phyloP scores from a whole-genome alignment of 768 basidiomycete genomes.

The Mycena filopes region DNA sequence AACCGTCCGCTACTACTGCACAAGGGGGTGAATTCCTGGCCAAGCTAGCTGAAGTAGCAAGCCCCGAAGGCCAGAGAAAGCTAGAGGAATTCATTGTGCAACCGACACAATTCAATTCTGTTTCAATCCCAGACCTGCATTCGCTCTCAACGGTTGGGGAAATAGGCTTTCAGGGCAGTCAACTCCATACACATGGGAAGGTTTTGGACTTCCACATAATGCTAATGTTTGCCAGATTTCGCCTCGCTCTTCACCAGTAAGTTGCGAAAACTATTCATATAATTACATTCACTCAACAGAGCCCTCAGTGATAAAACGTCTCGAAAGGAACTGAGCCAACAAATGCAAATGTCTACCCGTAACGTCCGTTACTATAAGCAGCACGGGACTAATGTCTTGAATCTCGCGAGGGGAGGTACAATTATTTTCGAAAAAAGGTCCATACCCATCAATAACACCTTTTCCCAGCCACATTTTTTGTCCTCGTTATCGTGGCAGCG shows the following conservation, averaged over 20 bases:
- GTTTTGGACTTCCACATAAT: neutral
- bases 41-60: too few relatives aligned
- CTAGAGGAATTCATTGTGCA: too few relatives aligned
- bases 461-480: neutral
- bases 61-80: too few relatives aligned
- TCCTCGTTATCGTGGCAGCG: neutral
- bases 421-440: neutral
- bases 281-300: neutral
- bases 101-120: too few relatives aligned
- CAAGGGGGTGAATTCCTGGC: too few relatives aligned
- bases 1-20: too few relatives aligned
- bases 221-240: neutral
- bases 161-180: too few relatives aligned
- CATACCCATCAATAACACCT: neutral
- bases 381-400: neutral
- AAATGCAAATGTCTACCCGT: neutral
- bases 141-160: too few relatives aligned
- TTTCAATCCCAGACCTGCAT: too few relatives aligned
- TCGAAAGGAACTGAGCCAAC: too few relatives aligned
- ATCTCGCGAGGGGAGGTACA: neutral
- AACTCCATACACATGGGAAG: neutral
- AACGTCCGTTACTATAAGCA: neutral
- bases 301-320: too few relatives aligned
- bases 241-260: neutral
- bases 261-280: too few relatives aligned